Evolutionary conservation across 2,329 filamentous ascomycete species (phyloP).

Genomic region (Tolypocladium ophioglossoides): DNA sequence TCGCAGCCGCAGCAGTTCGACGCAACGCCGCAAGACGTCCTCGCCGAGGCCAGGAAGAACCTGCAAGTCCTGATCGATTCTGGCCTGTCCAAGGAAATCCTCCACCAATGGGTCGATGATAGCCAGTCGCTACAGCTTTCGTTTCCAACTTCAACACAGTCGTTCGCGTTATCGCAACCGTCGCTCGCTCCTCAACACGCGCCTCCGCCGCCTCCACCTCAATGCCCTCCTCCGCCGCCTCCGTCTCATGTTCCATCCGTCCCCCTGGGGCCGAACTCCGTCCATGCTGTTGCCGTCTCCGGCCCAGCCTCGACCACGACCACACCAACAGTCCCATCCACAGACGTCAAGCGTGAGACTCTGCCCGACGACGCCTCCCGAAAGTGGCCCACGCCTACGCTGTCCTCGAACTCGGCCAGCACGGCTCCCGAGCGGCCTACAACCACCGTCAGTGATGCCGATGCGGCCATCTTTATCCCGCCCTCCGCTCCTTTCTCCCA

Average conservation of each 20-base stretch:
- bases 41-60: conserved; percentile 33
- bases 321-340: conserved; percentile 10
- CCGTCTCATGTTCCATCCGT: conserved; percentile 11
- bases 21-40: conserved; percentile 29
- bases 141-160: conserved; percentile 8
- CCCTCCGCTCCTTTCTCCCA: conserved; percentile 25
- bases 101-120: conserved; percentile 30
- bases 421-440: conserved; percentile 2
- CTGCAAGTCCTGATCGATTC: conserved; percentile 35
- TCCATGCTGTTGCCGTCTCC: conserved; percentile 6
- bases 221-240: conserved; percentile 21
- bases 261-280: conserved; percentile 8
- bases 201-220: conserved; percentile 19
- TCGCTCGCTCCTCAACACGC: conserved; percentile 12
- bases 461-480: conserved; percentile 20
- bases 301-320: conserved; percentile 3
- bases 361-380: conserved; percentile 16
- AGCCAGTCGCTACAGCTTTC: conserved; percentile 22
- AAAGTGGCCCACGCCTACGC: conserved; percentile 8
- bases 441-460: conserved; percentile 6
- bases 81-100: conserved; percentile 30
- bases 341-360: conserved; percentile 19
- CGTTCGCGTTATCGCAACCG: conserved; percentile 8
- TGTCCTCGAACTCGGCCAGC: conserved; percentile 4
- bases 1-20: conserved; percentile 17